Evolutionary conservation across 768 basidiomycete species (phyloP), one percentile per base, ranked within the genome.

Genomic region (Leccinum disarticulatum): DNA sequence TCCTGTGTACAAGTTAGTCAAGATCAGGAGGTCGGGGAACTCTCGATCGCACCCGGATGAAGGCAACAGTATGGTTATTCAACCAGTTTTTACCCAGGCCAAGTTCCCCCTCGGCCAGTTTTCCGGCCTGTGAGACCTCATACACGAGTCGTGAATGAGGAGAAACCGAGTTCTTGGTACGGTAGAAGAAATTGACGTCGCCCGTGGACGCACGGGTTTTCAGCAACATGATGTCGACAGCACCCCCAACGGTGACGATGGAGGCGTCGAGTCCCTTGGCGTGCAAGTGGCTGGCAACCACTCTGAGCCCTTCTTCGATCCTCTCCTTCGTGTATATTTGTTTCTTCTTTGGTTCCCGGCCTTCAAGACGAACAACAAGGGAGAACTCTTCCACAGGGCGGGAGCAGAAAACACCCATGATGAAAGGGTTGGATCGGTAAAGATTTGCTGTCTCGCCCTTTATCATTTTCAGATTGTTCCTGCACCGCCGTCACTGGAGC

Each of bases 131-230:
- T n/a, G 27, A 2, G 36, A 61, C 36, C 15, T 60, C 49, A 6
- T 54, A 48, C 17, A 47, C 15, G 50, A 60, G 3, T 11, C 47
- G 17, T 5, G 8, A 28, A 6, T 25, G 41, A 17, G 13, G 2
- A 22, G 27, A 5, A 0, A 14, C 17, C 22, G 58, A 11, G 38
- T 60, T 6, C 33, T 60, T 61, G 14, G 49, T 60, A 48, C 54
- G 49, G 9, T 60, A 60, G 31, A 61, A 61, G 58, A 60, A 61
- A 22, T 61, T 54, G 31, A 61, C 50, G 14, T 60, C 61, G 27
- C 61, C 54, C 2, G 58, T 61, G 31, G 61, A 51, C 17, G 58
- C 58, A 28, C 58, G 61, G 33, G 41, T 52, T 36, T 52, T 38
- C 19, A 60, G 28, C 11, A 47, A 6, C 50, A 61, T 50, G 1